phyloP scores from a whole-genome alignment of 2,329 filamentous ascomycete genomes.

The Colletotrichum theobromicola region DNA sequence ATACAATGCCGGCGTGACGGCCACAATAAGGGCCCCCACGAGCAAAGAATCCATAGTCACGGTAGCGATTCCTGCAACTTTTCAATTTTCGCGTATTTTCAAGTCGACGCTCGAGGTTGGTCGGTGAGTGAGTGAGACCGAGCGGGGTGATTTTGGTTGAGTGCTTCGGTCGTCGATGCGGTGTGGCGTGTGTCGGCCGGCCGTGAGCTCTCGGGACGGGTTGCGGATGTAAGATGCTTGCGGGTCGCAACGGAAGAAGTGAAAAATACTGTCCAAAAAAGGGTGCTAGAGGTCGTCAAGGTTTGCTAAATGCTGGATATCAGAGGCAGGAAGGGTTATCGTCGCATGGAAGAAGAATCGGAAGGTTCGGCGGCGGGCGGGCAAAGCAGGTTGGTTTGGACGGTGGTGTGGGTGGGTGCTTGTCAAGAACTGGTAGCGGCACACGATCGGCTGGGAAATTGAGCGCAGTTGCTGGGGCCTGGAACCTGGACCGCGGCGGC shows the following conservation, averaged over 20 bases:
- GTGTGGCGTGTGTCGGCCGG: constrained; percentile 1
- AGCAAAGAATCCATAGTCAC: constrained; percentile 26
- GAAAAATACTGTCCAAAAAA: background rate
- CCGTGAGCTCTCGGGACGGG: background rate
- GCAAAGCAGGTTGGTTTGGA: background rate
- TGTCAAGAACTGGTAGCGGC: background rate
- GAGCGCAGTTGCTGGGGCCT: background rate
- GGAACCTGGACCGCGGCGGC: background rate
- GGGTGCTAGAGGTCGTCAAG: background rate
- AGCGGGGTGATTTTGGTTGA: constrained; percentile 2
- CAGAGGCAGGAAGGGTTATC: background rate
- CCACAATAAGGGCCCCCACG: constrained; percentile 29
- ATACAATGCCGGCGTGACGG: constrained; percentile 57
- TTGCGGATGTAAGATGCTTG: background rate
- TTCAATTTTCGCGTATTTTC: background rate
- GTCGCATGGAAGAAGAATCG: background rate
- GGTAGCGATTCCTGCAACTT: background rate
- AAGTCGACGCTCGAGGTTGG: background rate
- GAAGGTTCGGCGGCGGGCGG: background rate
- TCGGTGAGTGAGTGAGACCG: background rate
- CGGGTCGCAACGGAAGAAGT: background rate
- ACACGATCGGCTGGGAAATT: constrained; percentile 8
- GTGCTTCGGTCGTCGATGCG: background rate
- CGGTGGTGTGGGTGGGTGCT: constrained; percentile 4
- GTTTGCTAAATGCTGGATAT: background rate